Evolutionary conservation across 768 basidiomycete species (phyloP), one percentile per base, ranked within the genome.

Genomic region (Kwoniella bestiolae): DNA sequence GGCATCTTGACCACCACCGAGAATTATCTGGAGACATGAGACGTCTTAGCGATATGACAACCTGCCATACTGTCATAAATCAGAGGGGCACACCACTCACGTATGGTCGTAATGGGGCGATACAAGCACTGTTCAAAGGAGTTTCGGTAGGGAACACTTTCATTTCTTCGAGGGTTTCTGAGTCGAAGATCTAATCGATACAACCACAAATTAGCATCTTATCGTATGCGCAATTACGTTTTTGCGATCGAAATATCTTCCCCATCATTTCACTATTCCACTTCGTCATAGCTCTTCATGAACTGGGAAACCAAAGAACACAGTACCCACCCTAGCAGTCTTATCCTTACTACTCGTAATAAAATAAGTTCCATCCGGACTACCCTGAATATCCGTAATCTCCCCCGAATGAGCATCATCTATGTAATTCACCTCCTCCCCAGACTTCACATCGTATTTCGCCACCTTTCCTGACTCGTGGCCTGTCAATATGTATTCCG

Each of bases 1-100:
- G 3, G 96, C 96, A 79, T 96, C 95, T 82, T 98, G 96, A 46
- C 96, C 96, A 81, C 96, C 95, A 47, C 96, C 96, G 25, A 96
- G 84, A 32, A 98, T 86, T 46, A 94, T 86, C 91, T 93, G 7
- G 6, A 6, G 32, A 38, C 18, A 29, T 14, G 29, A 46, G 21
- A 34, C 18, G 11, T 34, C 12, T 29, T 9, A 11, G 9, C 47
- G 47, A 49, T 9, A 49, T 2, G 47, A n/a, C n/a, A n/a, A n/a
- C n/a, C n/a, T n/a, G n/a, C n/a, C n/a, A n/a, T n/a, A n/a, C n/a
- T n/a, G n/a, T n/a, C n/a, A 53, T 29, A 5, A 34, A 6, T 7
- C 53, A 21, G 29, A 35, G 44, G 5, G 29, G 3, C n/a, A n/a
- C n/a, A 49, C 31, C 45, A 75, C 74, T 55, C 63, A 91, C 91